phyloP scores from a whole-genome alignment of 2,329 filamentous ascomycete genomes.

The Davidsoniella eucalypti region DNA sequence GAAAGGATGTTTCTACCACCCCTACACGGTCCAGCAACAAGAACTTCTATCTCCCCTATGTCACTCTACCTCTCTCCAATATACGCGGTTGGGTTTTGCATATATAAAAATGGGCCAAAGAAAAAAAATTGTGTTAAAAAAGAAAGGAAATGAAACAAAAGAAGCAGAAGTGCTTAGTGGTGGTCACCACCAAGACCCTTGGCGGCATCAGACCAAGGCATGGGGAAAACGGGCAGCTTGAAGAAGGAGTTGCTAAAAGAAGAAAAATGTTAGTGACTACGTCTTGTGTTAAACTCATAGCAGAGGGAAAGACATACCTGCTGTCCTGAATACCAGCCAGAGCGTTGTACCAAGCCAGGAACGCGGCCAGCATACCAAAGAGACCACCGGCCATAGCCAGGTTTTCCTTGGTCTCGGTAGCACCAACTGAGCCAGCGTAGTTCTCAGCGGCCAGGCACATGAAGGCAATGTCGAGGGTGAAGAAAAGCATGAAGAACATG shows the following conservation, averaged over 20 bases:
- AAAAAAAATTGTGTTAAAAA: background rate
- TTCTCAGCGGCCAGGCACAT: conserved; percentile 53
- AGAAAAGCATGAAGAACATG: conserved; percentile 63
- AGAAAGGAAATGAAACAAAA: background rate
- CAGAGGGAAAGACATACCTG: conserved; percentile 29
- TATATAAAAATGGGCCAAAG: background rate
- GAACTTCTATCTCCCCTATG: background rate
- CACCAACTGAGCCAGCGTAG: conserved; percentile 36
- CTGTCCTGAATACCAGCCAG: conserved; percentile 64
- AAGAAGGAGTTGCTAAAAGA: conserved; percentile 63
- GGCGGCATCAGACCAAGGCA: conserved; percentile 66
- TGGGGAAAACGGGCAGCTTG: conserved; percentile 79
- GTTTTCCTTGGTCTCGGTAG: conserved; percentile 25
- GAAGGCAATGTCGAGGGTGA: conserved; percentile 61
- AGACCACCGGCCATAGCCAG: conserved; percentile 57
- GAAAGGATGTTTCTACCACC: background rate
- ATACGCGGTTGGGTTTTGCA: too few species aligned
- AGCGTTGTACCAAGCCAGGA: conserved; percentile 77
- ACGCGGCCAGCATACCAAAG: conserved; percentile 68
- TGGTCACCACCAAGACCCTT: conserved; percentile 29
- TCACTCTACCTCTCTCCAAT: too few species aligned
- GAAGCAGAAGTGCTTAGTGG: conserved; percentile 8
- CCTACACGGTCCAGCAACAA: background rate
- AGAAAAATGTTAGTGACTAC: conserved; percentile 20
- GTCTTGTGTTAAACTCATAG: background rate